phyloP scores from a whole-genome alignment of 192 early-diverging fungal genomes.

The Endogone sp. region DNA sequence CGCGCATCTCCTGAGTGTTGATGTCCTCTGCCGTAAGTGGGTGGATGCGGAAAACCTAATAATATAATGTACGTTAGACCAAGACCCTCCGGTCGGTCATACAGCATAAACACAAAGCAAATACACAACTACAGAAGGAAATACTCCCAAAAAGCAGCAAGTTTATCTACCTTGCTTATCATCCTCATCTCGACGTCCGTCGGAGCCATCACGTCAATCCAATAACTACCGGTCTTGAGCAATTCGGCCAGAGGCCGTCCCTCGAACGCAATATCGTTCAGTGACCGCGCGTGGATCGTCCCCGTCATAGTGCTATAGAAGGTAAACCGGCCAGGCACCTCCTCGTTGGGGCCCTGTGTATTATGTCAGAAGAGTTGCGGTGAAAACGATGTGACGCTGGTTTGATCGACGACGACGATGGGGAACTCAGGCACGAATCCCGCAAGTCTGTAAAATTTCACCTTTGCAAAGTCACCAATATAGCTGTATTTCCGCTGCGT shows the following conservation, averaged over 20 bases:
- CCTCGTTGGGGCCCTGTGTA: background rate
- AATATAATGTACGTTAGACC: no score
- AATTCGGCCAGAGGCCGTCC: background rate
- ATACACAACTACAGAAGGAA: background rate
- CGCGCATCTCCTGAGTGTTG: slow-evolving; percentile 76
- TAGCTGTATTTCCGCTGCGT: background rate
- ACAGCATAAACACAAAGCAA: background rate
- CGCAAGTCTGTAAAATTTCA: background rate
- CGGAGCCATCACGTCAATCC: slow-evolving; percentile 66
- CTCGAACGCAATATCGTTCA: background rate
- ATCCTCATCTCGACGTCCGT: slow-evolving; percentile 58
- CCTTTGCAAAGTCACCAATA: background rate
- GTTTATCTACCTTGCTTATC: slow-evolving; percentile 47
- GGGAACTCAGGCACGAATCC: no score
- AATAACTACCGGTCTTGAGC: slow-evolving; percentile 9
- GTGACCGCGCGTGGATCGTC: background rate
- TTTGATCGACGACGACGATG: no score
- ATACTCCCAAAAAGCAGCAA: background rate
- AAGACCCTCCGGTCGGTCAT: no score
- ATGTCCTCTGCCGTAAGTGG: slow-evolving; percentile 89
- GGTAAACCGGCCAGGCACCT: background rate
- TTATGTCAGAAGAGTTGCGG: background rate
- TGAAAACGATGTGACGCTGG: background rate
- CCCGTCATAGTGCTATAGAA: background rate
- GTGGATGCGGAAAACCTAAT: slow-evolving; percentile 65